phyloP scores from a whole-genome alignment of 176 grass and related monocot species.

The Eleusine coracana region DNA sequence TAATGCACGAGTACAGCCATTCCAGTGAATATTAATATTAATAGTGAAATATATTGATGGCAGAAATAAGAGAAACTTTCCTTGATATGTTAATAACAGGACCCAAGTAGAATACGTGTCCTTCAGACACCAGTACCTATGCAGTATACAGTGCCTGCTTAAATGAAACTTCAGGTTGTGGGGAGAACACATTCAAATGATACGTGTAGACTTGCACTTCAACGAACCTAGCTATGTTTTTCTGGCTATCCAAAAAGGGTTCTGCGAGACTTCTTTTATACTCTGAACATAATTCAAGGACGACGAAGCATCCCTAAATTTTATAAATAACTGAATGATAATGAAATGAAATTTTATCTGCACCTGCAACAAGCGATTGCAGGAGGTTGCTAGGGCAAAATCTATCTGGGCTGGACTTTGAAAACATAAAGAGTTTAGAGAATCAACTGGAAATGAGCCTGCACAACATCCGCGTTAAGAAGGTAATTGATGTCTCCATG shows the following conservation, averaged over 20 bases:
- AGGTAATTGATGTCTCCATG: neutral
- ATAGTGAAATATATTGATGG: neutral
- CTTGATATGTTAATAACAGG: neutral
- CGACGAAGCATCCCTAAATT: neutral
- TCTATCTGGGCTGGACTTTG: neutral
- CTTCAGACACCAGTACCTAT: too few species aligned
- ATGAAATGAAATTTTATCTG: neutral
- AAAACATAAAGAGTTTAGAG: constrained; percentile 29
- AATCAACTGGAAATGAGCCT: constrained; percentile 20
- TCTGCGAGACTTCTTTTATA: neutral
- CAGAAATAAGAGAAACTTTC: neutral
- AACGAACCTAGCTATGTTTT: neutral
- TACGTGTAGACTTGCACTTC: neutral
- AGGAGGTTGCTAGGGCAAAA: constrained; percentile 17
- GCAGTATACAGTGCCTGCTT: too few species aligned
- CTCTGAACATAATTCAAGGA: neutral
- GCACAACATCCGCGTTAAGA: neutral
- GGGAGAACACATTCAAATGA: neutral
- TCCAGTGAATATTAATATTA: neutral
- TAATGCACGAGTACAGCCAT: too few species aligned
- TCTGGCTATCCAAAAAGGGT: neutral
- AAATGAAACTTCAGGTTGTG: neutral
- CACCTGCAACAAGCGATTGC: neutral
- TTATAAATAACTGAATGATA: neutral
- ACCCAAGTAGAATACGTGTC: too few species aligned